Base-by-base conservation (phyloP, 352 stramenopile genomes). In the Globisporangium paddicum region DNA sequence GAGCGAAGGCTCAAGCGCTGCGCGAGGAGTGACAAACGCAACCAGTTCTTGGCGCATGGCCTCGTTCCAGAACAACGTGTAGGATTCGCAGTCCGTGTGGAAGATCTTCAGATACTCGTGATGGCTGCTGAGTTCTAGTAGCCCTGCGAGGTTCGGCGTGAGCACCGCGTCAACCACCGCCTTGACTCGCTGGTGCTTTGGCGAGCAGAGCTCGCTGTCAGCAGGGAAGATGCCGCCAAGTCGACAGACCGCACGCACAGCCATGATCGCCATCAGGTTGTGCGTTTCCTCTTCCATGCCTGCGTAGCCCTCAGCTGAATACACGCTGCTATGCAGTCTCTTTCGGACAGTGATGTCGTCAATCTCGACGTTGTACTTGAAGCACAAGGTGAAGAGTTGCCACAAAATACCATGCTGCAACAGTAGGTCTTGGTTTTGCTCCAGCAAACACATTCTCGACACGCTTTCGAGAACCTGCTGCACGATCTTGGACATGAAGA, bases 101-200 rank as follows among this genome's bases (percentile, higher is more conserved):
- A 84, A 91, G 10, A 93, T 69, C 61, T 90, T 90, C 38, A 95
- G 64, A 42, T 93, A 95, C 56, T 93, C 85, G 57, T 91, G 75
- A 38, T 90, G 82, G 40, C 70, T 92, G 30, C 73, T 83, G 0
- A 91, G 58, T 21, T 79, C 35, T 38, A 95, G 58, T 19, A 93
- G 57, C 4, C 66, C 55, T 9, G 83, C 74, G 28, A 94, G 59
- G 48, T 92, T 94, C 4, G 86, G 86, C 7, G 84, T 94, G 60
- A 95, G 71, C 8, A 94, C 51, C 0, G 82, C 60, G 53, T 90
- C 68, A 1, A 72, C 41, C 38, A 82, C 71, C 14, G 66, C 67
- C 7, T 74, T 71, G n/a, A 90, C 60, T 6, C 67, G 34, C 21
- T 58, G 19, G 60, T 92, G 79, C 23, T 57, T 48, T 7, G 82